Evolutionary conservation across 108 stramenopile genomes (phyloP), one percentile per base, ranked within the genome.

Genomic region (Seminavis robusta): DNA sequence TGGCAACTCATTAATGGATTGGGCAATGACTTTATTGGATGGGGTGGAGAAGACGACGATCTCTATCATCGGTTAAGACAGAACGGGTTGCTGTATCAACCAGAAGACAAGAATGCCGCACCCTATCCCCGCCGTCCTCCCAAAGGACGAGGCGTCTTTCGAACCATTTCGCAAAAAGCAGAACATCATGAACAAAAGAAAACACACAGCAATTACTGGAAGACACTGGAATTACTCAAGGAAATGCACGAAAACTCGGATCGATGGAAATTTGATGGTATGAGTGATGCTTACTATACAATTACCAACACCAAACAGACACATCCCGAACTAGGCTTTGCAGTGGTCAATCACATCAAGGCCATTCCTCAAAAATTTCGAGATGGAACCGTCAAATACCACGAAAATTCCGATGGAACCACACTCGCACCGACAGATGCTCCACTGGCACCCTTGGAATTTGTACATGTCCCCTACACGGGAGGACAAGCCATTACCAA

Each of bases 381-480:
- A n/a, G n/a, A n/a, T n/a, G n/a, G n/a, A n/a, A n/a, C n/a, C n/a
- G n/a, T n/a, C n/a, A n/a, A n/a, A n/a, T n/a, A 37, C 36, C 9
- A 37, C 11, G 11, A 11, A 11, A 11, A 37, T 37, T 9, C 9
- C 11, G 36, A 37, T 11, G 11, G 11, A 37, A 11, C 36, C 11
- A 37, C 36, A 9, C 27, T 7, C 50, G 43, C n/a, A 27, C 13
- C 9, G 56, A 8, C 10, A 46, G 24, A 13, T 16, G 16, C 47
- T 36, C 31, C 8, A 38, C n/a, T n/a, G n/a, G n/a, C n/a, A n/a
- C n/a, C n/a, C n/a, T 29, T 66, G 34, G 66, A 67, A n/a, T 60
- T 67, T 33, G 59, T 67, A 23, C 66, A 67, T 51, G 47, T 56
- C 34, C 50, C 66, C 4, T 60, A 67, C 23, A 67, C 57, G 10